A percentile compares a stretch with the other conserved stretches of the same genome.
These are phyloP conservation scores for Trichoderma erinaceum DNA, from an alignment of 495 filamentous ascomycete species.

Conservation along the genomic window DNA sequence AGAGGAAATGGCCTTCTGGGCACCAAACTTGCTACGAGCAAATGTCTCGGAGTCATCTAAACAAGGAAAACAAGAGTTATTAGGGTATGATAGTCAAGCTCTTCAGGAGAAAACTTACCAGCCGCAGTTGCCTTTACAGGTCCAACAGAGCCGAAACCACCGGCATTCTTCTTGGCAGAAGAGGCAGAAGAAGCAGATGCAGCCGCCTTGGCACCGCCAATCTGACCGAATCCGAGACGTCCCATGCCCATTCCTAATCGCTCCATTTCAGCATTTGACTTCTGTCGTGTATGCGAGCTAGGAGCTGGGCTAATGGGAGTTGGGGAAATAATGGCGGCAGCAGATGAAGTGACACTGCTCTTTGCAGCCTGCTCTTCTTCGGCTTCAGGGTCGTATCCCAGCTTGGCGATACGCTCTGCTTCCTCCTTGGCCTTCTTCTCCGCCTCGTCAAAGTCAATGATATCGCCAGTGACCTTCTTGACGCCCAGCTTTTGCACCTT, in stretches of 20 bases:
- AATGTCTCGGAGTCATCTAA: slow-evolving; percentile 65
- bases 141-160: slow-evolving; percentile 80
- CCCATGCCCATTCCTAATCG: slow-evolving; percentile 85
- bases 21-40: slow-evolving; percentile 73
- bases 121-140: slow-evolving; percentile 59
- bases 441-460: slow-evolving; percentile 92
- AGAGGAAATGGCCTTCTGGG: slow-evolving; percentile 92
- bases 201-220: slow-evolving; percentile 58
- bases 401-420: slow-evolving; percentile 88
- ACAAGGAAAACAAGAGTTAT: slow-evolving; percentile 14
- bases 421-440: slow-evolving; percentile 97
- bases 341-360: slow-evolving; percentile 36
- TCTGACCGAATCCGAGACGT: slow-evolving; percentile 85
- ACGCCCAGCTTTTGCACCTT: slow-evolving; percentile 75
- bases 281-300: slow-evolving; percentile 51
- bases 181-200: slow-evolving; percentile 21
- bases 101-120: slow-evolving; percentile 46
- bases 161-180: slow-evolving; percentile 64
- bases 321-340: slow-evolving; percentile 58
- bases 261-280: slow-evolving; percentile 67
- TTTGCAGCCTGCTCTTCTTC: slow-evolving; percentile 63
- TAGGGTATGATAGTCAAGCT: slow-evolving; percentile 16
- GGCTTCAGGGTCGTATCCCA: slow-evolving; percentile 95
- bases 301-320: slow-evolving; percentile 68
- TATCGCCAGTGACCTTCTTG: slow-evolving; percentile 75